A percentile compares a stretch with the other conserved stretches of the same genome.
Conservation (phyloP, 2,329 filamentous ascomycete species). For the Ascochyta pisi region DNA sequence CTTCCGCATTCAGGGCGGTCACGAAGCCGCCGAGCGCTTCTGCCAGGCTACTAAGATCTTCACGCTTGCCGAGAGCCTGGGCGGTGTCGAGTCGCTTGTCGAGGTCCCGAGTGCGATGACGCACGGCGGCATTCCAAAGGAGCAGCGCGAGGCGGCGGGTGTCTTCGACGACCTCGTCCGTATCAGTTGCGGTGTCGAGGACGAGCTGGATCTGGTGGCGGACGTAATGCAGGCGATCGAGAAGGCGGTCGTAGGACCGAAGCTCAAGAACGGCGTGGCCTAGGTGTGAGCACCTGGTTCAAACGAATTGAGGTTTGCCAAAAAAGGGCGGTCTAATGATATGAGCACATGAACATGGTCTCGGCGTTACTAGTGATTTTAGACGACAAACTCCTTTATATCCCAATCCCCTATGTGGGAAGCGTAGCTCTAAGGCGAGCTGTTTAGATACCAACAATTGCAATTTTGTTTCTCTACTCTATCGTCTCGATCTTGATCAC, state of each 20-base stretch:
- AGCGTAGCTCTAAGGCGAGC: conserved; percentile 22
- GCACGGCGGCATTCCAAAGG: conserved; percentile 90
- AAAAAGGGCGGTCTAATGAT: conserved; percentile 22
- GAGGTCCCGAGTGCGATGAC: conserved; percentile 97
- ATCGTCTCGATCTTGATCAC: neutral
- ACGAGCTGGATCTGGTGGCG: conserved; percentile 79
- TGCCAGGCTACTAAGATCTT: conserved; percentile 90
- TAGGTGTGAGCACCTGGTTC: neutral
- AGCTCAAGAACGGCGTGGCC: conserved; percentile 39
- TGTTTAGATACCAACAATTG: conserved; percentile 16
- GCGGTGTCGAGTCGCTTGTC: conserved; percentile 88
- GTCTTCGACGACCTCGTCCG: conserved; percentile 95
- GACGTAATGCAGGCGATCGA: conserved; percentile 87
- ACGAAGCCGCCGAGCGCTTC: conserved; percentile 86
- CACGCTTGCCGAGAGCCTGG: conserved; percentile 89
- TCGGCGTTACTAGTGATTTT: conserved; percentile 18
- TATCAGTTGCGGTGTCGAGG: conserved; percentile 93
- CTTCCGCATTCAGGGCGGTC: conserved; percentile 90
- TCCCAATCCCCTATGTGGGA: conserved; percentile 19
- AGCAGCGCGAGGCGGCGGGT: conserved; percentile 88
- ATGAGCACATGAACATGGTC: conserved; percentile 14
- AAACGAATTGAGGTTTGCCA: neutral
- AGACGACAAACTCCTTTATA: conserved; percentile 24
- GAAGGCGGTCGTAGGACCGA: conserved; percentile 67
- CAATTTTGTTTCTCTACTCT: neutral